Evolutionary conservation across 2,329 filamentous ascomycete species (phyloP).

Genomic region (Colletotrichum trifolii): DNA sequence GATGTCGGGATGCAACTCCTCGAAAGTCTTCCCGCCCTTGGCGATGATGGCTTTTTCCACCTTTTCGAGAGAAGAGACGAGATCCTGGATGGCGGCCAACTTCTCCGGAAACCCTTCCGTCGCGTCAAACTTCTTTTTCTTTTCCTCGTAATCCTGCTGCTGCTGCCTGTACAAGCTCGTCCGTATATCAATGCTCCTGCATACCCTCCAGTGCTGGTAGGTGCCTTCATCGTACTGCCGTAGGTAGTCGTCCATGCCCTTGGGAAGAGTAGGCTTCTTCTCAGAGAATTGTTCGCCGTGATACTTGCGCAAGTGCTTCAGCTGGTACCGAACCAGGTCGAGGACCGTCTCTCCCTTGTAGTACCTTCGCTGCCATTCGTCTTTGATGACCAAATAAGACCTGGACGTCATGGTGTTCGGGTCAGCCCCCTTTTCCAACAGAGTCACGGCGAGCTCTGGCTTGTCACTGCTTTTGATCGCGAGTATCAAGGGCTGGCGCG

Average conservation of each 20-base stretch:
- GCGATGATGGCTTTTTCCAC: slow-evolving; percentile 66
- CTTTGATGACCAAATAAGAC: slow-evolving; percentile 49
- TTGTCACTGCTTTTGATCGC: slow-evolving; percentile 63
- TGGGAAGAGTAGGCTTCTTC: slow-evolving; percentile 43
- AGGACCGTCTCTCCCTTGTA: slow-evolving; percentile 62
- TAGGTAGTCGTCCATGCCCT: slow-evolving; percentile 64
- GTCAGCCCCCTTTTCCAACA: slow-evolving; percentile 74
- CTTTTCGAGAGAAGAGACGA: slow-evolving; percentile 63
- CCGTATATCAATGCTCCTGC: slow-evolving; percentile 49
- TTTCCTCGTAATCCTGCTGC: slow-evolving; percentile 42
- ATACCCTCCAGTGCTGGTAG: slow-evolving; percentile 69
- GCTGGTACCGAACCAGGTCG: slow-evolving; percentile 67
- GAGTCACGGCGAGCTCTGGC: slow-evolving; percentile 61
- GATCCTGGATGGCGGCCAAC: slow-evolving; percentile 61
- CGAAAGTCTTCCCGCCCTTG: slow-evolving; percentile 74
- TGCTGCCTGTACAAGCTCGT: slow-evolving; percentile 49
- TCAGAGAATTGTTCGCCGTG: slow-evolving; percentile 44
- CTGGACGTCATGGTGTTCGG: slow-evolving; percentile 66
- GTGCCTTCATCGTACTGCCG: slow-evolving; percentile 60
- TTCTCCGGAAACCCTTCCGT: slow-evolving; percentile 60
- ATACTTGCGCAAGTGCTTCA: slow-evolving; percentile 62
- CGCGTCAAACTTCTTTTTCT: slow-evolving; percentile 36
- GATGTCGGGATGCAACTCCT: slow-evolving; percentile 70
- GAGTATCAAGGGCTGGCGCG: slow-evolving; percentile 74
- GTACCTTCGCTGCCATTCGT: slow-evolving; percentile 47